Evolutionary conservation across 768 basidiomycete species (phyloP).

Genomic region (Auricularia sp.): DNA sequence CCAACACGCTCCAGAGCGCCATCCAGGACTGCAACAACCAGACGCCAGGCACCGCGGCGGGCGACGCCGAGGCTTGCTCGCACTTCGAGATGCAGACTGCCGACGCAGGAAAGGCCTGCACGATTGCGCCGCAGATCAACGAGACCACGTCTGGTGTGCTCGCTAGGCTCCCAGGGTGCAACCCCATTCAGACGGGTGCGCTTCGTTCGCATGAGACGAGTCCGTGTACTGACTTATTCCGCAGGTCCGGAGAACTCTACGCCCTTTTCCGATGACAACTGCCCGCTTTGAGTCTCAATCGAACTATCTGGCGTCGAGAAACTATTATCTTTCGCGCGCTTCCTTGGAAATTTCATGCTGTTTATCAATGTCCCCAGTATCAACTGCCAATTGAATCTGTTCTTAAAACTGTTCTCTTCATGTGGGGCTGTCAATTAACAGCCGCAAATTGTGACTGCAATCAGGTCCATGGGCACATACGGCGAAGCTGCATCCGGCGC

Average conservation of each 20-base stretch:
- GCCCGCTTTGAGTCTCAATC: background rate
- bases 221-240: background rate
- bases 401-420: too few species aligned
- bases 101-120: background rate
- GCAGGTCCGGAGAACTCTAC: background rate
- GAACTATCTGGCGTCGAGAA: background rate
- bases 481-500: too few species aligned
- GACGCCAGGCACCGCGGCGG: background rate
- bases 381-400: too few species aligned
- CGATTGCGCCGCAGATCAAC: background rate
- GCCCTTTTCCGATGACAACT: background rate
- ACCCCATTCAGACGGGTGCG: background rate
- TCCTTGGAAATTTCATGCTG: too few species aligned
- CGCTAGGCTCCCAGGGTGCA: background rate
- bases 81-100: background rate
- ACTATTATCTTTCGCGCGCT: too few species aligned
- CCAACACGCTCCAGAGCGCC: background rate
- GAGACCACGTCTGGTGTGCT: background rate
- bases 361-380: too few species aligned
- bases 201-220: background rate
- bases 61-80: background rate
- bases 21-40: background rate
- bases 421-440: too few species aligned
- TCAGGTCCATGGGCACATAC: too few species aligned
- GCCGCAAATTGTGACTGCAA: too few species aligned